Base-by-base conservation (phyloP, 805 yeast species). In the Yarrowia divulgata region DNA sequence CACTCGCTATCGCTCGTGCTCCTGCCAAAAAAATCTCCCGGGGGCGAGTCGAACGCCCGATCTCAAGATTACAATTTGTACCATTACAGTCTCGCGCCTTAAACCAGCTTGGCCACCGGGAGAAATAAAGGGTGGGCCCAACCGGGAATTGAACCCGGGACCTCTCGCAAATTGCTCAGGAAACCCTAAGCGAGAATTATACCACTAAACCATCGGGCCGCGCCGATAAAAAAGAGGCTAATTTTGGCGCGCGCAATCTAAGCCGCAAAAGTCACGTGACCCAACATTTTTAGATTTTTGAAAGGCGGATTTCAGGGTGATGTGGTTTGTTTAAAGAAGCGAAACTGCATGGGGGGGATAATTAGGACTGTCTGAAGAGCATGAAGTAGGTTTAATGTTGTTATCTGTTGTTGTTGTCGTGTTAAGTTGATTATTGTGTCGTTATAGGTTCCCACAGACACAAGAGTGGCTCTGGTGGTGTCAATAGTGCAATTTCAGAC, bases 41-140 rank as follows among this genome's bases (percentile, higher is more conserved):
- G 68, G 68, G 68, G 68, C 57, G 68, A 63, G 57, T 63, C 68
- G 68, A 63, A 63, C 68, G 57, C 68, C 68, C 68, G 68, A 63
- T 63, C 68, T 63, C 68, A 63, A 63, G 68, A 63, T 63, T 48
- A 48, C 68, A 63, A 63, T 48, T 40, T 19, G 10, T 48, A 39
- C 68, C 68, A 63, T 63, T 63, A 63, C 68, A 63, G 68, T 63
- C 68, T 63, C 68, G 68, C 68, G 68, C 68, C 68, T 46, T 63
- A 63, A 63, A 63, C 68, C 68, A 63, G 57, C 68, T 63, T 48
- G 68, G 68, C 68, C 68, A 63, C 68, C 68, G 68, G 68, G 68
- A 63, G 68, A 60, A 16, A 10, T 35, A 57, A 57, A 29, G 63
- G 63, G 42, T 43, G 66, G 66, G 66, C 66, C 66, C 66, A 60